Evolutionary conservation across 257 asterid genomes (phyloP), one percentile per base, ranked within the genome.

Genomic region (Petrea volubilis): DNA sequence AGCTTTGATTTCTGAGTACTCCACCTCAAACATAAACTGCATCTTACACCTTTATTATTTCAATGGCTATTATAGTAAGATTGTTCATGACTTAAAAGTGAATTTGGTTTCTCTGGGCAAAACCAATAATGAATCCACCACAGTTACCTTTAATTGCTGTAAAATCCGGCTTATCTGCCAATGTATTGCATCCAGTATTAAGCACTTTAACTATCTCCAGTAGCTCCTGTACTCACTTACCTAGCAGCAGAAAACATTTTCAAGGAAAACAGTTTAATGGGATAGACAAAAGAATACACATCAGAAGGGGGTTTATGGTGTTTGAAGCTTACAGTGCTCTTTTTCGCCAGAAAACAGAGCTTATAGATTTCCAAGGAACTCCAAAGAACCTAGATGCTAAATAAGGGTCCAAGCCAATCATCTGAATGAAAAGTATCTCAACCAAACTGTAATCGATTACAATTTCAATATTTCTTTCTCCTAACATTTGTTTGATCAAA

Each of bases 1-100:
- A 64, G 82, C 3, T 46, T 57, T 78, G 59, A 38, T 74, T 65
- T 70, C 60, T 60, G 25, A 58, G 23, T 43, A 24, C 50, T 65
- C 56, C 51, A 43, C 20, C 72, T 43, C 13, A 58, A 68, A 41
- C 64, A 71, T 53, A 56, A 5, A 67, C 38, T 61, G 53, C 71
- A 53, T 23, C 33, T 23, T 56, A 52, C 28, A 64, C 46, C 20
- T 33, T 56, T 18, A 50, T 40, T 64, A 12, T 24, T 55, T 47
- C 53, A 43, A 18, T 47, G 11, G 44, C 55, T 59, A 20, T 31
- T 31, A 41, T 15, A 20, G 40, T 59, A 69, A 36, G 21, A 28
- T 1, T 24, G 60, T 9, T 7, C 13, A 46, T 17, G 7, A 50
- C 27, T 50, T 57, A n/a, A 25, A 29, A 60, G 25, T 44, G 59